Evolutionary conservation across 495 filamentous ascomycete species (phyloP).

Genomic region (Tuber borchii): DNA sequence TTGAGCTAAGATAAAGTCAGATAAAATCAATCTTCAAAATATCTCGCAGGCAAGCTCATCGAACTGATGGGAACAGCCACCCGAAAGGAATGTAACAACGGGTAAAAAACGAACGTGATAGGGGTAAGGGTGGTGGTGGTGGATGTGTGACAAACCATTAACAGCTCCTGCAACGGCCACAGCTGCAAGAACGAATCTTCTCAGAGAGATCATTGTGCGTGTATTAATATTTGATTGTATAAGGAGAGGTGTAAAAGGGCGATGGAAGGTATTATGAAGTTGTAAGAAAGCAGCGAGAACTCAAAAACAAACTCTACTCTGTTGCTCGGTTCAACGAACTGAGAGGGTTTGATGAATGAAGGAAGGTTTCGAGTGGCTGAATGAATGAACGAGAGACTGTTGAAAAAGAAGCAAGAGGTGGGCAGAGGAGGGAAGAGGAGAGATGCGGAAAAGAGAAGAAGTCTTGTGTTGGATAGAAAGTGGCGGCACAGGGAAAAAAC

Average conservation of each 20-base stretch:
- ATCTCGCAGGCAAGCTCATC: not conserved
- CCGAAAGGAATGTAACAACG: conserved; percentile 19
- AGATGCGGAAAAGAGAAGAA: conserved; percentile 43
- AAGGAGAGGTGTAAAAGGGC: conserved; percentile 9
- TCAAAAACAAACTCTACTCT: conserved; percentile 33
- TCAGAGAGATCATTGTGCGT: conserved; percentile 61
- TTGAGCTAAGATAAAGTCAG: conserved; percentile 23
- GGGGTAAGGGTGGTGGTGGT: not conserved
- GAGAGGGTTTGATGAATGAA: conserved; percentile 29
- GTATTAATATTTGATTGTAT: conserved; percentile 41
- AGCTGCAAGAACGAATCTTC: conserved; percentile 66
- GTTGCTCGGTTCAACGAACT: conserved; percentile 27
- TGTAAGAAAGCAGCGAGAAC: conserved; percentile 21
- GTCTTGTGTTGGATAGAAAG: conserved; percentile 44
- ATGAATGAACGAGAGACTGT: conserved; percentile 48
- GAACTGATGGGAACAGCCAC: not conserved
- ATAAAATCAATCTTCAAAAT: not conserved
- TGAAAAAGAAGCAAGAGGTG: conserved; percentile 44
- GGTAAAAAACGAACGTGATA: not conserved
- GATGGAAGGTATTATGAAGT: conserved; percentile 14
- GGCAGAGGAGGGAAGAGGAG: conserved; percentile 40
- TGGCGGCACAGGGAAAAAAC: conserved; percentile 40
- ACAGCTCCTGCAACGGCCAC: conserved; percentile 60
- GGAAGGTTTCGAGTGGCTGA: conserved; percentile 32
- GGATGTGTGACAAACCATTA: conserved; percentile 53